phyloP scores from a whole-genome alignment of 208 protist genomes.

The Tritrichomonas foetus region DNA sequence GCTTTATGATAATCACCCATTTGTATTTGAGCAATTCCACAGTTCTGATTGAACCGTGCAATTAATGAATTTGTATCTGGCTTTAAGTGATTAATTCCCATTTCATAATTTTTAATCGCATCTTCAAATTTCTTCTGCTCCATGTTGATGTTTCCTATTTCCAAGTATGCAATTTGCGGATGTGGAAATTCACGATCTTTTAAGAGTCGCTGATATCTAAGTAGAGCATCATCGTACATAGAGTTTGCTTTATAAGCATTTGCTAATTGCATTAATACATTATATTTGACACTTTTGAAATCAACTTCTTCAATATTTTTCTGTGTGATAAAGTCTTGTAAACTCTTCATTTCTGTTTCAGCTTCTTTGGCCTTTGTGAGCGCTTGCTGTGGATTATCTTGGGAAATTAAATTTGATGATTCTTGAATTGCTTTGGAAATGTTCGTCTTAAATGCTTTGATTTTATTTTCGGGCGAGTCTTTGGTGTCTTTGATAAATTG shows the following conservation, averaged over 20 bases:
- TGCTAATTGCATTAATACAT: neutral
- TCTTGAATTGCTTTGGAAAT: neutral
- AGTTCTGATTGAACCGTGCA: neutral
- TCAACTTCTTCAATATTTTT: neutral
- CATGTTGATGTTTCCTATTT: constrained; percentile 32
- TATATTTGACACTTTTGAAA: neutral
- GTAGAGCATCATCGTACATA: neutral
- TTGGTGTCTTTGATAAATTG: neutral
- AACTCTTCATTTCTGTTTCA: neutral
- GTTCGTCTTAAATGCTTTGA: neutral
- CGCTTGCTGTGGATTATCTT: neutral
- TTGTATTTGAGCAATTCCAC: neutral
- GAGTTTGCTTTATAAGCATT: neutral
- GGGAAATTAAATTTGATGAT: neutral
- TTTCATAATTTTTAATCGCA: constrained; percentile 31
- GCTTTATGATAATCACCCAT: neutral
- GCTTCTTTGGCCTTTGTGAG: neutral
- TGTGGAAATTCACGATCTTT: constrained; percentile 35
- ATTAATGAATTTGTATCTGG: neutral
- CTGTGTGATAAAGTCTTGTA: neutral
- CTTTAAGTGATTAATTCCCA: constrained; percentile 25
- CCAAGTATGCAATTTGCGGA: neutral
- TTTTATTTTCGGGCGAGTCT: neutral
- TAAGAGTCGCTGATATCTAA: neutral
- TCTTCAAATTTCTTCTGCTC: neutral